Evolutionary conservation across 441 rosid species (phyloP), one percentile per base, ranked within the genome.

Genomic region (Pelargonium cotyledonis): DNA sequence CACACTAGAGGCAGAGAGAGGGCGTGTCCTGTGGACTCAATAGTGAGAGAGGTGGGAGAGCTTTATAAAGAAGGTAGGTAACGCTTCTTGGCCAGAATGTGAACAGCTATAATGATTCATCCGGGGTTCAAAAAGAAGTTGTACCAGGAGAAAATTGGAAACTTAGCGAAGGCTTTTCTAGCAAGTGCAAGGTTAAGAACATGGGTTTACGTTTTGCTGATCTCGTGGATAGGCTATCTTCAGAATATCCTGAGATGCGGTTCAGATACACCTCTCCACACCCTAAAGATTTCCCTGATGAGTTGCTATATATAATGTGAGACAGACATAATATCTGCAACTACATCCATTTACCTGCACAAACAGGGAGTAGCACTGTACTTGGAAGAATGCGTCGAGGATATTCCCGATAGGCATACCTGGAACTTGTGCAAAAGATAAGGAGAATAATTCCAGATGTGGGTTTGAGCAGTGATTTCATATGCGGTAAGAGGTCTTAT

Each of bases 231-330:
- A 61, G 83, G 44, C 96, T 94, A 73, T 87, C 98, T 21, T 10
- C 76, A 29, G 92, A 89, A 78, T 94, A 85, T 77, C 96, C 96
- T 11, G 97, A 94, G 78, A 94, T 89, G 87, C 80, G 98, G 70
- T 94, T 91, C 80, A 84, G 97, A 87, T 94, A 82, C 81, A 94
- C 98, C 21, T 94, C 98, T 0, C 97, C 95, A 18, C 98, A 94
- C 74, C 97, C 97, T 65, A 91, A 94, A 78, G 98, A 91, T 84
- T 94, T 82, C 72, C 96, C 97, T 0, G 96, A 87, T 57, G 95
- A 91, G 67, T 79, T 94, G 65, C 63, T 94, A 66, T 83, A 84
- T 82, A 55, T 91, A 70, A 94, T 91, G 98, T 79, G 81, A 67
- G 89, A 91, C 75, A 85, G 89, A 72, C 83, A 83, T 77, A 94